These are phyloP conservation scores for Brasilioporus rufonigricans DNA, from an alignment of 768 basidiomycete genomes.

Conservation along the genomic window DNA sequence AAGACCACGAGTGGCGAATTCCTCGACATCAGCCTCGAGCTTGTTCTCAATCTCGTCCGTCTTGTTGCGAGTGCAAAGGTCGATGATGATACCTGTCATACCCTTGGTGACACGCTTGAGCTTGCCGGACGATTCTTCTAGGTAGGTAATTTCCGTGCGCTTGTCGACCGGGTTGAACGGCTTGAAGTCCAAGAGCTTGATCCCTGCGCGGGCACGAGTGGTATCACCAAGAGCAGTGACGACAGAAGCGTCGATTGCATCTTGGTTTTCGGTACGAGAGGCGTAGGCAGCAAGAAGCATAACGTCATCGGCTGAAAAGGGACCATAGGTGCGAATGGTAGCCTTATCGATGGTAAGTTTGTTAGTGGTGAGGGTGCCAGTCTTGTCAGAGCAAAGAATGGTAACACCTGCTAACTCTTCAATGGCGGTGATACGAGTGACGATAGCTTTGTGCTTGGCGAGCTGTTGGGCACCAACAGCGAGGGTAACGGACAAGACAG, in stretches of 20 bases:
- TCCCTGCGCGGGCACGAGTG: slow-evolving; percentile 78
- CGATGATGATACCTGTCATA: slow-evolving; percentile 99
- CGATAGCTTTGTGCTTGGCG: slow-evolving; percentile 99
- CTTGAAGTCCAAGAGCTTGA: slow-evolving; percentile 98
- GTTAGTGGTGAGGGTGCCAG: slow-evolving; percentile 97
- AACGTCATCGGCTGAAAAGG: slow-evolving; percentile 86
- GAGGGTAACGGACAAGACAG: slow-evolving; percentile 95
- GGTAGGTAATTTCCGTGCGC: slow-evolving; percentile 98
- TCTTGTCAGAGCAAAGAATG: slow-evolving; percentile 99
- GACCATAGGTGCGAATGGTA: slow-evolving; percentile 88
- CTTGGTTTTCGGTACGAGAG: slow-evolving; percentile 98
- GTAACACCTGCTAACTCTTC: slow-evolving; percentile 98
- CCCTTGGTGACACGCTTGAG: slow-evolving; percentile 99
- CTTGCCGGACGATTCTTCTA: slow-evolving; percentile 89
- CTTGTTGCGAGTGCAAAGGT: slow-evolving; percentile 97
- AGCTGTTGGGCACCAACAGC: slow-evolving; percentile 99
- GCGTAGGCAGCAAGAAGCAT: slow-evolving; percentile 94
- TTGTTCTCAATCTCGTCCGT: slow-evolving; percentile 86
- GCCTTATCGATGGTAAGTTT: slow-evolving; percentile 96
- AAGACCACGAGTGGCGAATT: slow-evolving; percentile 93
- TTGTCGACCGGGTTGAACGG: slow-evolving; percentile 99
- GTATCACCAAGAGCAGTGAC: slow-evolving; percentile 75
- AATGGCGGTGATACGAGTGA: slow-evolving; percentile 99
- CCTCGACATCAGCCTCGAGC: slow-evolving; percentile 94
- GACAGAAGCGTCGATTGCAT: slow-evolving; percentile 91